Conservation (phyloP, 495 filamentous ascomycete genomes). For the Cladorrhinum samala region DNA sequence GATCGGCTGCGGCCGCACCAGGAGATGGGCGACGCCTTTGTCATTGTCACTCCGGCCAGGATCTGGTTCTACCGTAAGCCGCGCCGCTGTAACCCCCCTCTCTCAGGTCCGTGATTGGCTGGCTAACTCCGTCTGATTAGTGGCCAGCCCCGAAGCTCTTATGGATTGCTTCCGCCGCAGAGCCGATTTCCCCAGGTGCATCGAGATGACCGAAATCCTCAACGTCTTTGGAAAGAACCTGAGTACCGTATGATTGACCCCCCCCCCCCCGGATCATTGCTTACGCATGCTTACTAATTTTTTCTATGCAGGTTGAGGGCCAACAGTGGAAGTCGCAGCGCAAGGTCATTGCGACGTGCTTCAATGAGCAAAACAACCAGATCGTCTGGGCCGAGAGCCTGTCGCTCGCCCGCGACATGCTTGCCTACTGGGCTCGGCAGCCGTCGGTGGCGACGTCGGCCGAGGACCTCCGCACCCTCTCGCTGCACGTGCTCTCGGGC, state of each 20-base stretch:
- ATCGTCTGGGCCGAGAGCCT: slow-evolving; percentile 42
- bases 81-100: too few relatives aligned
- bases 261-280: too few relatives aligned
- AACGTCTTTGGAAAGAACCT: slow-evolving; percentile 40
- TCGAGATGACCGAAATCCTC: slow-evolving; percentile 30
- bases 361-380: slow-evolving; percentile 45
- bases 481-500: slow-evolving; percentile 39
- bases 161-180: slow-evolving; percentile 31
- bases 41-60: slow-evolving; percentile 36
- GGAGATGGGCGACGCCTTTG: slow-evolving; percentile 36
- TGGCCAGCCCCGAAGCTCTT: slow-evolving; percentile 36
- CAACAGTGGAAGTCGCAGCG: slow-evolving; percentile 46
- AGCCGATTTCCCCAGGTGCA: slow-evolving; percentile 39
- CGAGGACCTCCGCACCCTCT: slow-evolving; percentile 37
- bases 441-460: slow-evolving; percentile 16
- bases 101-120: too few relatives aligned
- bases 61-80: slow-evolving; percentile 37
- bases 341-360: slow-evolving; percentile 34
- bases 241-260: too few relatives aligned
- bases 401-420: slow-evolving; percentile 43
- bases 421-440: slow-evolving; percentile 34
- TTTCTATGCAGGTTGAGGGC: too few relatives aligned
- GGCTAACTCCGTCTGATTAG: too few relatives aligned
- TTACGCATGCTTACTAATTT: too few relatives aligned
- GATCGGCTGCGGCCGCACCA: slow-evolving; percentile 34